Evolutionary conservation across 2,329 filamentous ascomycete genomes (phyloP), one percentile per base, ranked within the genome.

Genomic region (Acrodontium crateriforme): DNA sequence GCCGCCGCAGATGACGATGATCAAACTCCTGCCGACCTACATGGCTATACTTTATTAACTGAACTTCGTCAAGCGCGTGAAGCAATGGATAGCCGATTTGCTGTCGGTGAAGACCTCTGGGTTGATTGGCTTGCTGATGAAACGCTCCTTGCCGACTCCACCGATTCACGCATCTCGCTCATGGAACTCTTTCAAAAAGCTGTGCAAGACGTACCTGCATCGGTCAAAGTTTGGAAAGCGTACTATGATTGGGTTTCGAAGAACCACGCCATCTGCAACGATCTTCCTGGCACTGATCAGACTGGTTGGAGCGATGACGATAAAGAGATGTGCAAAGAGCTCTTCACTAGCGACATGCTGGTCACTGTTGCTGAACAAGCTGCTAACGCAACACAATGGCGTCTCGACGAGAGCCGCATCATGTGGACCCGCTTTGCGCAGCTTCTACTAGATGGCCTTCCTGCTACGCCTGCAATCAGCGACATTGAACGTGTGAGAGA

Each of bases 231-330:
- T 21, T 89, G 81, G 81, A 65, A 74, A 34, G 67, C 73, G 16
- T 87, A 85, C 48, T 81, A 76, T 53, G 74, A 84, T 44, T 87
- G 77, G 55, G 73, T 85, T 37, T 75, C 76, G 64, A 68, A 69
- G 12, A 70, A 84, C 8, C 75, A 80, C 52, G 63, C 65, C 28
- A 69, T 71, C 39, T 73, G 70, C 42, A 70, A 75, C 49, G 65
- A 64, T 32, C 54, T 56, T 29, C 63, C 68, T 81, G 46, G 43
- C 7, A 46, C 49, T 5, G 51, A 50, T 16, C 50, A 53, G 29
- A 37, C 28, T 16, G 45, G 50, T 15, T 65, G 61, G 69, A 56
- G 73, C 5, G 66, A 72, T 16, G 78, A 84, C 16, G 79, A 85
- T 41, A 71, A 71, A 43, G 56, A 67, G 27, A 59, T 80, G 34